Percentiles rank a stretch among this genome's conserved stretches.
Evolutionary conservation across 2,329 filamentous ascomycete species (phyloP).

Genomic region (Phialocephala sp.): DNA sequence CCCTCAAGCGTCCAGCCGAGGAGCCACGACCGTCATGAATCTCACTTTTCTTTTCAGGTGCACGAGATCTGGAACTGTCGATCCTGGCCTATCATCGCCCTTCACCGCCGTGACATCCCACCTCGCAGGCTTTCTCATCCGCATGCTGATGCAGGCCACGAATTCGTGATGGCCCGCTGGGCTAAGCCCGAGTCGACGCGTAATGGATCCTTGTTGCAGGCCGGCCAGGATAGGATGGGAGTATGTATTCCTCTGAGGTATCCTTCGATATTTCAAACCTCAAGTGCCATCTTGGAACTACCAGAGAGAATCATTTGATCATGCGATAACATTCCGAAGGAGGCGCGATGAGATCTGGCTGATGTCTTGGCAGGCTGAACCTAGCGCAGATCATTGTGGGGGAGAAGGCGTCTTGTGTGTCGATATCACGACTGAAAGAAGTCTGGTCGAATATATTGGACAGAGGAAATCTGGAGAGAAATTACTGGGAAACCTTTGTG

Average conservation of each 20-base stretch:
- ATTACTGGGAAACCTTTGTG: too few relatives aligned
- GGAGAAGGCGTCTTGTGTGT: not conserved
- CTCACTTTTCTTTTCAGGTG: conserved; percentile 2
- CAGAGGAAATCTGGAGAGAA: too few relatives aligned
- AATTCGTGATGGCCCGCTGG: conserved; percentile 17
- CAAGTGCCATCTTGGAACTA: not conserved
- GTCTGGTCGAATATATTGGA: too few relatives aligned
- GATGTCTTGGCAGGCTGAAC: conserved; percentile 15
- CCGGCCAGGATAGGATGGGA: not conserved
- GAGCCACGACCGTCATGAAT: conserved; percentile 3
- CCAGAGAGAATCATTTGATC: conserved; percentile 4
- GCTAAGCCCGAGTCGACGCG: conserved; percentile 21
- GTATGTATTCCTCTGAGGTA: not conserved
- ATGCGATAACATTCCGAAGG: conserved; percentile 10
- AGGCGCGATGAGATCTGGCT: conserved; percentile 12
- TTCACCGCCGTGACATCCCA: conserved; percentile 11
- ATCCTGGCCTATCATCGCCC: not conserved
- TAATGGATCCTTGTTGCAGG: conserved; percentile 7
- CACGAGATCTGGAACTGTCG: conserved; percentile 11
- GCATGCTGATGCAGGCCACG: conserved; percentile 23
- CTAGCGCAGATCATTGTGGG: conserved; percentile 19
- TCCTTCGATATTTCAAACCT: not conserved
- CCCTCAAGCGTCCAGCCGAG: not conserved
- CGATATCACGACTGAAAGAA: too few relatives aligned
- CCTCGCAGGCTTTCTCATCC: conserved; percentile 16